A percentile compares a stretch with the other conserved stretches of the same genome.
Conservation (phyloP, 1,284 basidiomycete species). For the Ustilago trichophora region DNA sequence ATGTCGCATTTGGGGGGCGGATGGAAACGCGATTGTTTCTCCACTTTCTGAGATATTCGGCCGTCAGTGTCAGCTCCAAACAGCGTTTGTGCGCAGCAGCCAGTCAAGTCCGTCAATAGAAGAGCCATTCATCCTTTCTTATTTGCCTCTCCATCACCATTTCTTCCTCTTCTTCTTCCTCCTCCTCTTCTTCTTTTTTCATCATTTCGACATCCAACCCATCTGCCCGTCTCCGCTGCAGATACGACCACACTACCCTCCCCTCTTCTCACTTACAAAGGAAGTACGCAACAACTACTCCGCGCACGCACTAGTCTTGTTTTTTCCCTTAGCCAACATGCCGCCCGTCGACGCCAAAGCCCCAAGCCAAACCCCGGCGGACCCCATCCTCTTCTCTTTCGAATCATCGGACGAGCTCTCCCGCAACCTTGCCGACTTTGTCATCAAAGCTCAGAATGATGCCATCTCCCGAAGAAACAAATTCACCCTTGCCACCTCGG, state of each 20-base stretch:
- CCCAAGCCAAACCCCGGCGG: conserved; percentile 50
- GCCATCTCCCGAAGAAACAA: conserved; percentile 85
- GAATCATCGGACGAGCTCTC: conserved; percentile 69
- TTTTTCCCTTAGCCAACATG: conserved; percentile 26
- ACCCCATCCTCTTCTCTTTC: conserved; percentile 81
- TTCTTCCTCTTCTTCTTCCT: background rate
- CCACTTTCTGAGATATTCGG: too few species aligned
- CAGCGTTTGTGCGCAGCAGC: too few species aligned
- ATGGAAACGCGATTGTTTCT: too few species aligned
- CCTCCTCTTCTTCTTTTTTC: background rate
- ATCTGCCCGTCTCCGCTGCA: too few species aligned
- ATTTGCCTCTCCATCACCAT: background rate
- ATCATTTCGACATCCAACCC: background rate
- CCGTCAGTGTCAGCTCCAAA: too few species aligned
- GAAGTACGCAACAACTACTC: background rate
- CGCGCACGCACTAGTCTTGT: background rate
- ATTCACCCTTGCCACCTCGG: conserved; percentile 92
- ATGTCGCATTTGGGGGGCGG: too few species aligned
- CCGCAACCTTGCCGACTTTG: conserved; percentile 79
- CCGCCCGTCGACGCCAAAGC: conserved; percentile 51
- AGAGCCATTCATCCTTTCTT: too few species aligned
- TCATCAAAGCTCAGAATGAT: conserved; percentile 87
- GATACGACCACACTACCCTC: too few species aligned
- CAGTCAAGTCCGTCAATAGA: too few species aligned
- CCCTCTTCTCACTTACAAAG: background rate